Conservation (phyloP, 2,329 filamentous ascomycete genomes). For the Neodidymelliopsis sp. region DNA sequence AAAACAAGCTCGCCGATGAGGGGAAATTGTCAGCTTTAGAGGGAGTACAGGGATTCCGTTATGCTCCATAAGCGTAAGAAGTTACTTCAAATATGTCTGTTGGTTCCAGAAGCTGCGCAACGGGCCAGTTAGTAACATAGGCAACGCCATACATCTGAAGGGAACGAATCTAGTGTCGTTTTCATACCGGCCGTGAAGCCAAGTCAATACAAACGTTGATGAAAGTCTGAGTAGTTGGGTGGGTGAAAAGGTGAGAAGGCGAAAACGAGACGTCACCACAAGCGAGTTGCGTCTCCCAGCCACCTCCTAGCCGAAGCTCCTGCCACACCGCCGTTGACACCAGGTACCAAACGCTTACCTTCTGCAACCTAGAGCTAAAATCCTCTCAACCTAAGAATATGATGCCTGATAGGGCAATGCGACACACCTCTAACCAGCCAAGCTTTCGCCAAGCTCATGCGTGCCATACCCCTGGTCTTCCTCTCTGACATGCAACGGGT, state of each 20-base stretch:
- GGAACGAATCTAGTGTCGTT: too few relatives aligned
- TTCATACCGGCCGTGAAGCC: too few relatives aligned
- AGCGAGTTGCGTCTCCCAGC: neutral
- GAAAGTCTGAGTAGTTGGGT: too few relatives aligned
- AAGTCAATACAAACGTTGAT: too few relatives aligned
- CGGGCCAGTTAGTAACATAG: too few relatives aligned
- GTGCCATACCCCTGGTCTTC: constrained; percentile 17
- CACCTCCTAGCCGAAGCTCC: neutral
- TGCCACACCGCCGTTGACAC: neutral
- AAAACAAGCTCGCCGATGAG: constrained; percentile 35
- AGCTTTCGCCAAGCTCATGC: constrained; percentile 32
- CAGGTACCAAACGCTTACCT: neutral
- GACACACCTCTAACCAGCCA: constrained; percentile 23
- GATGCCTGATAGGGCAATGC: constrained; percentile 3
- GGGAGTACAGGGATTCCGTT: constrained; percentile 38
- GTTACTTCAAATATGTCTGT: neutral
- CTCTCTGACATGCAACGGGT: constrained; percentile 28
- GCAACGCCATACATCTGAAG: too few relatives aligned
- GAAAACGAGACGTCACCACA: neutral
- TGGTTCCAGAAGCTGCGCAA: too few relatives aligned
- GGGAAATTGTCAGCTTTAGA: constrained; percentile 30
- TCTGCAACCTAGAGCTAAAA: neutral
- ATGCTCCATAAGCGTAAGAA: constrained; percentile 24
- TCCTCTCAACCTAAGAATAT: neutral
- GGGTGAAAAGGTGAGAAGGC: too few relatives aligned